These are phyloP conservation scores for Xylaria palmicola DNA, from an alignment of 495 filamentous ascomycete species.

Conservation along the genomic window DNA sequence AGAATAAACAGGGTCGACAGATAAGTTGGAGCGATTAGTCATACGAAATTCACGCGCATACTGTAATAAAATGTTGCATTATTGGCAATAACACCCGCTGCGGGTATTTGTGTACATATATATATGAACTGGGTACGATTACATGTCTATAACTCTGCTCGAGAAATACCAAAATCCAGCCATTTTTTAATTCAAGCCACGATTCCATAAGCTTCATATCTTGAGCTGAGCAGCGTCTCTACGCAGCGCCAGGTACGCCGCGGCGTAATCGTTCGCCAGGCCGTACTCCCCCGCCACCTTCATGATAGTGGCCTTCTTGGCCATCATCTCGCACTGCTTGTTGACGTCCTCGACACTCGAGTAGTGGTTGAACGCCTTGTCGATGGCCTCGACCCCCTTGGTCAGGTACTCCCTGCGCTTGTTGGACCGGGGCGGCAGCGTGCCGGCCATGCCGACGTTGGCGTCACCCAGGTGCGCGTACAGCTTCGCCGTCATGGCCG, in stretches of 20 bases:
- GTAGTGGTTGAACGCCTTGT: conserved; percentile 63
- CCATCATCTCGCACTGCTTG: conserved; percentile 79
- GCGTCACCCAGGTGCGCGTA: conserved; percentile 80
- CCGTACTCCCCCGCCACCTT: conserved; percentile 68
- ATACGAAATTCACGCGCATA: background rate
- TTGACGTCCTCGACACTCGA: conserved; percentile 70
- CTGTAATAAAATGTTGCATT: background rate
- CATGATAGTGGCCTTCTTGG: conserved; percentile 81
- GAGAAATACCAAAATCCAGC: background rate
- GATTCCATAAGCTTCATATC: conserved; percentile 9
- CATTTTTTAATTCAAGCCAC: background rate
- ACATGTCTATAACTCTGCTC: background rate
- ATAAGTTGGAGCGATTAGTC: conserved; percentile 42
- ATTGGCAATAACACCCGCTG: background rate
- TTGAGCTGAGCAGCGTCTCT: conserved; percentile 35
- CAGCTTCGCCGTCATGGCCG: conserved; percentile 60
- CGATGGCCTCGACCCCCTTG: conserved; percentile 64
- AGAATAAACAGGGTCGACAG: conserved; percentile 46
- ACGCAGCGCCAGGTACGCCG: conserved; percentile 63
- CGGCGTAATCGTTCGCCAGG: conserved; percentile 72
- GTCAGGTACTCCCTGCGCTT: conserved; percentile 60
- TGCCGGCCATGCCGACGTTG: conserved; percentile 76
- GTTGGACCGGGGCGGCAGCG: conserved; percentile 29
- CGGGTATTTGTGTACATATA: conserved; percentile 1
- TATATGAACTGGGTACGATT: conserved; percentile 17